Percentiles rank a stretch among this genome's conserved stretches.
Evolutionary conservation across 202 grass and related monocot genomes (phyloP).

Genomic region (Carex arenaria): DNA sequence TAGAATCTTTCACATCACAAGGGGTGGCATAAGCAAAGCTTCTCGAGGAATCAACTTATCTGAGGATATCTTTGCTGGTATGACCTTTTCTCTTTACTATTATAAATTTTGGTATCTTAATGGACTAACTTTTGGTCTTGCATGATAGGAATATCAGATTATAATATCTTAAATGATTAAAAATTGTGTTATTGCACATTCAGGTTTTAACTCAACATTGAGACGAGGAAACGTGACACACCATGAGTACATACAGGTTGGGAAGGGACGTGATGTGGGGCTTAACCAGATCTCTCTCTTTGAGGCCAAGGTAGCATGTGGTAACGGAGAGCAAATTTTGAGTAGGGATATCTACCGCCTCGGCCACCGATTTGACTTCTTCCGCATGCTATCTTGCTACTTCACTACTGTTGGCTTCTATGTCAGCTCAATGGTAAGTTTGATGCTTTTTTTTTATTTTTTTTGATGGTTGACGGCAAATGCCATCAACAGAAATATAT

Average conservation of each 20-base stretch:
- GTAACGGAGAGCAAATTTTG: constrained; percentile 80
- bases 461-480: too few relatives aligned
- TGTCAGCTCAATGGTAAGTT: constrained; percentile 74
- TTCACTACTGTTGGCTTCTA: constrained; percentile 91
- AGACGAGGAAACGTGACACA: constrained; percentile 85
- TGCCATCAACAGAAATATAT: too few relatives aligned
- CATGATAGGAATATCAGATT: not conserved
- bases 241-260: constrained; percentile 93
- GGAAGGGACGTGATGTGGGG: constrained; percentile 85
- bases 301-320: constrained; percentile 89
- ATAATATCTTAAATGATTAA: not conserved
- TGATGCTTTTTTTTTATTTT: not conserved
- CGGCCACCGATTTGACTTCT: constrained; percentile 89
- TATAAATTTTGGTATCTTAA: not conserved
- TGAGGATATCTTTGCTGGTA: constrained; percentile 97
- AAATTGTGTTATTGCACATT: constrained; percentile 3
- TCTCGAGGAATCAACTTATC: constrained; percentile 92
- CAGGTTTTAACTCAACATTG: constrained; percentile 89
- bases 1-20: constrained; percentile 96
- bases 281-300: constrained; percentile 90
- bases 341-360: constrained; percentile 85
- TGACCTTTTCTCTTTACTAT: not conserved
- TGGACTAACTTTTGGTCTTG: not conserved
- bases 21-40: constrained; percentile 94
- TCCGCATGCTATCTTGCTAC: constrained; percentile 85